Conservation (phyloP, 768 basidiomycete species). For the Rhizopogon roseolus region DNA sequence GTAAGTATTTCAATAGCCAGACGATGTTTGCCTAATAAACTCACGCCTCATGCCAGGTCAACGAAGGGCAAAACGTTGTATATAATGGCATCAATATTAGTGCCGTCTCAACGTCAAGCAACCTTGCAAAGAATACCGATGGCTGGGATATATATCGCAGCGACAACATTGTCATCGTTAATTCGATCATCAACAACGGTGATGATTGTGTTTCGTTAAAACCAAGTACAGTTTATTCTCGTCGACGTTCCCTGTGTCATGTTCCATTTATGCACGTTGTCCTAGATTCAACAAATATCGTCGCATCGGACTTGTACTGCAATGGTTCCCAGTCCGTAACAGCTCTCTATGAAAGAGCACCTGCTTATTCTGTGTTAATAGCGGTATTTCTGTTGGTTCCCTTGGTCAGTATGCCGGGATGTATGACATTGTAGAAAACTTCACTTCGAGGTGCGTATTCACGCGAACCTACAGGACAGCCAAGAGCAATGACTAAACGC, state of each 20-base stretch:
- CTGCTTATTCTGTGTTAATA: slow-evolving; percentile 13
- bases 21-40: not conserved
- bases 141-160: slow-evolving; percentile 64
- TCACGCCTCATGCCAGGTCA: slow-evolving; percentile 28
- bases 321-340: slow-evolving; percentile 46
- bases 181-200: slow-evolving; percentile 49
- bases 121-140: slow-evolving; percentile 47
- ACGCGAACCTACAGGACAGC: not conserved
- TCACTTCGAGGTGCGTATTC: slow-evolving; percentile 14
- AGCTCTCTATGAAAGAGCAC: not conserved
- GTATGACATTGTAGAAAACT: slow-evolving; percentile 40
- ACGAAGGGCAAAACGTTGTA: slow-evolving; percentile 41
- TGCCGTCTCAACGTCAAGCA: slow-evolving; percentile 39
- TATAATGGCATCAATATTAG: slow-evolving; percentile 44
- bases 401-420: slow-evolving; percentile 39
- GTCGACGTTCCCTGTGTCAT: not conserved
- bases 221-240: slow-evolving; percentile 31
- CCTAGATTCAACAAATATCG: slow-evolving; percentile 47
- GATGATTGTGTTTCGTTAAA: slow-evolving; percentile 62
- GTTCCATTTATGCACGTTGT: not conserved
- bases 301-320: slow-evolving; percentile 53
- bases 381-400: slow-evolving; percentile 48
- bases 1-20: slow-evolving; percentile 18
- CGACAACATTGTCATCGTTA: slow-evolving; percentile 41
- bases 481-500: not conserved